Conservation (phyloP, 2,329 filamentous ascomycete species). For the Aureobasidium sp. region DNA sequence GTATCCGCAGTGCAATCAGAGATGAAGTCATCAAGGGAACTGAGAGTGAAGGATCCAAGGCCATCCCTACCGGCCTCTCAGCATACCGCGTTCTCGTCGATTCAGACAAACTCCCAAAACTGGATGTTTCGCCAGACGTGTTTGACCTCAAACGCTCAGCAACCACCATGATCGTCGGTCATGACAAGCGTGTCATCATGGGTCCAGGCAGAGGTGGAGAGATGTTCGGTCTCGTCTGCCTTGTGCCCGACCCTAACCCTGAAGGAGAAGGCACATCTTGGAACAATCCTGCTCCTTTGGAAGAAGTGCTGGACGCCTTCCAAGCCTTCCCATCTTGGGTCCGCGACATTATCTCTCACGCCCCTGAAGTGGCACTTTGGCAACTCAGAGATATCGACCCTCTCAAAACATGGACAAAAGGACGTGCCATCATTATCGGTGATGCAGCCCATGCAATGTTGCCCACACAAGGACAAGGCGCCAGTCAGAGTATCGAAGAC, state of each 20-base stretch:
- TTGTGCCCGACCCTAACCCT: conserved; percentile 51
- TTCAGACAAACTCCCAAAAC: conserved; percentile 25
- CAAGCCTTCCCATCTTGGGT: conserved; percentile 48
- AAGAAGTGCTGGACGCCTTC: conserved; percentile 44
- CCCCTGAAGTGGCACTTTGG: conserved; percentile 47
- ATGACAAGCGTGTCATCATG: conserved; percentile 45
- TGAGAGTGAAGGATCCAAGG: conserved; percentile 22
- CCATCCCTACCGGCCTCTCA: conserved; percentile 41
- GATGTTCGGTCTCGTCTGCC: conserved; percentile 48
- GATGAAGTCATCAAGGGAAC: conserved; percentile 25
- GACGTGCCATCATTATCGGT: conserved; percentile 32
- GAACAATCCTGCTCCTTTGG: conserved; percentile 41
- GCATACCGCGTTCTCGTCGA: conserved; percentile 44
- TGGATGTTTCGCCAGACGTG: conserved; percentile 23
- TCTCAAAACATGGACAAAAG: conserved; percentile 38
- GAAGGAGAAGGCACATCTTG: conserved; percentile 45
- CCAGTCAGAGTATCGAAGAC: conserved; percentile 48
- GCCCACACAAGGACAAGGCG: conserved; percentile 34
- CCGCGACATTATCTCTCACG: conserved; percentile 35
- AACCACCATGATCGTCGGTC: conserved; percentile 53
- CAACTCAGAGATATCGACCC: conserved; percentile 51
- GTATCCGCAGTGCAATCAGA: conserved; percentile 34
- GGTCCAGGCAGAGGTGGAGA: conserved; percentile 47
- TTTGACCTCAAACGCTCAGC: conserved; percentile 41
- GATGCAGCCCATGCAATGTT: conserved; percentile 38